Evolutionary conservation across 345 rosid species (phyloP).

Genomic region (Reutealis trisperma): DNA sequence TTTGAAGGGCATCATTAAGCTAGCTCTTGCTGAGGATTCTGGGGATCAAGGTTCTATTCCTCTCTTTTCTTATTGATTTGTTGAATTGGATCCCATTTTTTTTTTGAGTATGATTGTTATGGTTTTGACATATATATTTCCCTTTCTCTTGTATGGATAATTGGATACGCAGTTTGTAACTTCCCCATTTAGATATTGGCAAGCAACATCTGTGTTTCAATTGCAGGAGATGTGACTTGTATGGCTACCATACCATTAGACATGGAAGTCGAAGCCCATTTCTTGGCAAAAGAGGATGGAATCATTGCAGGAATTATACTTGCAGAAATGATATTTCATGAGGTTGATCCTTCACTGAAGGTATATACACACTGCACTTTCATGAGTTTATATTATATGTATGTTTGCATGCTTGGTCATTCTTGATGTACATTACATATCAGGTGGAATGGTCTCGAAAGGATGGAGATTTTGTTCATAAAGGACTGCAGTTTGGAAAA

Average conservation of each 20-base stretch:
- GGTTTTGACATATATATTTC: not conserved
- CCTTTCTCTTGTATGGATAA: no score
- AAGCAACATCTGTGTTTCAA: constrained; percentile 22
- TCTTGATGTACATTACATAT: constrained; percentile 18
- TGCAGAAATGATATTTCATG: constrained; percentile 81
- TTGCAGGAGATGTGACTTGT: constrained; percentile 91
- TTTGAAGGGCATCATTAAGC: constrained; percentile 66
- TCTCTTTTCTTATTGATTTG: not conserved
- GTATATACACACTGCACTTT: constrained; percentile 31
- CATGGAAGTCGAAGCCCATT: constrained; percentile 88
- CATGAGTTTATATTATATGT: constrained; percentile 13
- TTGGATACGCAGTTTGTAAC: no score
- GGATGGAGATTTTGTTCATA: constrained; percentile 83
- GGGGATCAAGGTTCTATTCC: constrained; percentile 69
- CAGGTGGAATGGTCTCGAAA: constrained; percentile 84
- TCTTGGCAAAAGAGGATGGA: constrained; percentile 93
- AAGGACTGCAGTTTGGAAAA: constrained; percentile 90
- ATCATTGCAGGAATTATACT: constrained; percentile 79
- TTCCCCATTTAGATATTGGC: not conserved
- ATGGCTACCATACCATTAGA: constrained; percentile 84
- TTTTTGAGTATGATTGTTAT: not conserved
- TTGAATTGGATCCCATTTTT: no score
- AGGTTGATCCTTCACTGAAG: constrained; percentile 84
- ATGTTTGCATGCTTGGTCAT: constrained; percentile 19
- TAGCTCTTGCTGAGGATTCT: constrained; percentile 88